Evolutionary conservation across 352 stramenopile species (phyloP), one percentile per base, ranked within the genome.

Genomic region (Pythium apleroticum): DNA sequence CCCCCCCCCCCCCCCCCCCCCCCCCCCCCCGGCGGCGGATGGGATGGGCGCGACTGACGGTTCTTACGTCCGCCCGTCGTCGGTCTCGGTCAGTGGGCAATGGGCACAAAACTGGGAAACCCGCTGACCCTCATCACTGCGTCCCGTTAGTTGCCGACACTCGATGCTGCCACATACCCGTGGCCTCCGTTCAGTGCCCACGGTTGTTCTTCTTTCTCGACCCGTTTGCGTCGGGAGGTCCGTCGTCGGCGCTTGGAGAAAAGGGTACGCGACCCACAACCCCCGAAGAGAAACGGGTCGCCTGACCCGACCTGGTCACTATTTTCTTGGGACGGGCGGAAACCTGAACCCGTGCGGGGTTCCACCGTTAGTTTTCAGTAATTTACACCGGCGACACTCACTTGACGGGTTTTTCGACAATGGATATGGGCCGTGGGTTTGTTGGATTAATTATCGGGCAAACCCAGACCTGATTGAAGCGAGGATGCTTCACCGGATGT

Each of bases 51-150:
- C 41, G 59, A 60, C 45, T 67, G 50, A 59, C 53, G 59, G 45
- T 68, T 68, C 37, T 65, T 61, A 33, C 35, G 59, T 50, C 54
- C 48, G 57, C 57, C 61, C 56, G 58, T 60, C 65, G 43, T 50
- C 30, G 30, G 30, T 33, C 30, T 33, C 30, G 30, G 30, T 33
- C 52, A 49, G 52, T 33, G 31, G 62, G 62, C 62, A 68, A 68
- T 68, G 53, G 60, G 55, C 60, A 73, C 60, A 68, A 65, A 72
- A 57, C 64, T 28, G 65, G 52, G 65, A 66, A 66, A 71, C 65
- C 65, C 65, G 52, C 46, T 58, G 50, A 66, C 57, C 57, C 58
- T 63, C 63, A 69, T 69, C 63, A 69, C 59, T 31, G 59, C 49
- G 31, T 37, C 49, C 22, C 45, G 49, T 52, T 35, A 15, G 30